Evolutionary conservation across 2,329 filamentous ascomycete species (phyloP).

Genomic region (Fusarium sp.): DNA sequence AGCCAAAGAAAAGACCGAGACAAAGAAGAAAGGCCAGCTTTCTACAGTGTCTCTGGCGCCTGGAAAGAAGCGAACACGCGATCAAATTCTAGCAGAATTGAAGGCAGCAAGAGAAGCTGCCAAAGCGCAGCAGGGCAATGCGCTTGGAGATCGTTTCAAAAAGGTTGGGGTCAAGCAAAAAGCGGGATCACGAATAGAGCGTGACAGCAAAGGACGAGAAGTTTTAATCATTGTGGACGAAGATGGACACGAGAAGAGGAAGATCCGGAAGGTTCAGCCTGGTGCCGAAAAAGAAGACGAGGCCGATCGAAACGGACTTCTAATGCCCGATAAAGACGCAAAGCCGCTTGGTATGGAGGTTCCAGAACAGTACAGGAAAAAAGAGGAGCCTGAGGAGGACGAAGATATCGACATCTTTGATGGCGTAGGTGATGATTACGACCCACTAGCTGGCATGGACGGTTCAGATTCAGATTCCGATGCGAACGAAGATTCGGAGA

Average conservation of each 20-base stretch:
- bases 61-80: slow-evolving; percentile 71
- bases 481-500: slow-evolving; percentile 52
- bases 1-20: slow-evolving; percentile 59
- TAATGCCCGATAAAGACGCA: slow-evolving; percentile 65
- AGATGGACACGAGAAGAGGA: slow-evolving; percentile 73
- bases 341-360: slow-evolving; percentile 74
- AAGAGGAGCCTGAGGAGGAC: slow-evolving; percentile 60
- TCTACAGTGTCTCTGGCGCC: slow-evolving; percentile 63
- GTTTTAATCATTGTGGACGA: slow-evolving; percentile 74
- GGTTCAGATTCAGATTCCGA: slow-evolving; percentile 59
- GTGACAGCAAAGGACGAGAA: slow-evolving; percentile 69
- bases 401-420: slow-evolving; percentile 74
- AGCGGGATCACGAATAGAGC: slow-evolving; percentile 68
- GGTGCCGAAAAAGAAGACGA: slow-evolving; percentile 52
- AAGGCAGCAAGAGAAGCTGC: slow-evolving; percentile 72
- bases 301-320: slow-evolving; percentile 55
- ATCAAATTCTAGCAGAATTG: slow-evolving; percentile 75
- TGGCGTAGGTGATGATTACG: slow-evolving; percentile 73
- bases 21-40: slow-evolving; percentile 70
- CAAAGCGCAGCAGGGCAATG: slow-evolving; percentile 63
- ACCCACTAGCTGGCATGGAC: slow-evolving; percentile 71
- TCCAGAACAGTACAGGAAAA: slow-evolving; percentile 66
- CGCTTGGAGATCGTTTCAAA: slow-evolving; percentile 70
- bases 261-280: slow-evolving; percentile 65
- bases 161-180: slow-evolving; percentile 69